Evolutionary conservation across 1,284 basidiomycete genomes (phyloP), one percentile per base, ranked within the genome.

Genomic region (Exobasidium rhododendri): DNA sequence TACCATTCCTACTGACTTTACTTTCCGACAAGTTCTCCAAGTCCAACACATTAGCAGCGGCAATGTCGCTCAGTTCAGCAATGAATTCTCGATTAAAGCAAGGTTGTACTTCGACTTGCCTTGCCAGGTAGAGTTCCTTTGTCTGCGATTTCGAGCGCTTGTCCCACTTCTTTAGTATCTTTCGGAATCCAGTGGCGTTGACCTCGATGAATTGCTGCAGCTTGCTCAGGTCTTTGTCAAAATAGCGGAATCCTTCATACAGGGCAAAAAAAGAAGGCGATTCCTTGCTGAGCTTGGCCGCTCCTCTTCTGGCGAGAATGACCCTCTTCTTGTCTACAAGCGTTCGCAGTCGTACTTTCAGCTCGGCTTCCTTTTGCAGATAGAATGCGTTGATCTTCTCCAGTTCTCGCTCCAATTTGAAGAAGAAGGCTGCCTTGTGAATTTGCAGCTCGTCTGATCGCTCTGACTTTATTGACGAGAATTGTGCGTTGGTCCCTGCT

Each of bases 341-440:
- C 0, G 93, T 96, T 72, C 94, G 88, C 63, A 99, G 87, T 86
- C 66, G 94, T 82, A 78, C 66, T 51, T 92, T 92, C 56, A 98
- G 86, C 73, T 97, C 93, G 11, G 93, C 90, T 81, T 99, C 96
- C 81, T 96, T 97, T 81, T 94, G 91, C 54, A 98, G 86, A 82
- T 99, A 99, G 80, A 99, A 98, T n/a, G 88, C 86, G 82, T 99
- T 98, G 83, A 99, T 97, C 87, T 98, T 99, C 83, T 98, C 96
- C 22, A 98, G 84, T 81, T 99, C 96, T 32, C 96, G 86, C 81
- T 97, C 94, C 0, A 99, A 86, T 78, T 94, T 97, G 85, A 97
- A 98, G 84, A 99, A 98, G 85, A 97, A 99, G 0, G 93, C 92
- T 22, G 94, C 91, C 77, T 94, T 92, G 83, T 97, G 92, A 17